Evolutionary conservation across 306 rosid genomes (phyloP), one percentile per base, ranked within the genome.

Genomic region (Medicago lupulina): DNA sequence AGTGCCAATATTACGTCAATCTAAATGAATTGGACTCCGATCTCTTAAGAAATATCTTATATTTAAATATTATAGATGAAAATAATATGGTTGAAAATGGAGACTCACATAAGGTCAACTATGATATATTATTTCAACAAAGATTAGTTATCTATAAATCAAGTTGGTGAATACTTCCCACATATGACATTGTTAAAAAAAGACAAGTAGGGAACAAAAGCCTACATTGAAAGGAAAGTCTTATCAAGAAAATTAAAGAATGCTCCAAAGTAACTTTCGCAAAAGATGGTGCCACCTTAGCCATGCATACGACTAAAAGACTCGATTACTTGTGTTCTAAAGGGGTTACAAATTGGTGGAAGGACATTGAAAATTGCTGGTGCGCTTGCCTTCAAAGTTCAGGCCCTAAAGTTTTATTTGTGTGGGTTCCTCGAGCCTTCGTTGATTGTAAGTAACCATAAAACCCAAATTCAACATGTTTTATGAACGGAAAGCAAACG

Each of bases 221-320:
- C 12, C 49, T 8, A 61, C 14, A 60, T 60, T 58, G 25, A 64
- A 39, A 31, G 19, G 18, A 73, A 76, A 70, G 85, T 58, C 1
- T 38, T 7, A 9, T 51, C 4, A 66, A 60, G 49, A 57, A 54
- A 69, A 63, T 6, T 34, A 79, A 83, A 57, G 67, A 70, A 38
- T 44, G 34, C 31, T 70, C 62, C 66, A 81, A 86, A 83, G 89
- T 81, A 77, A 74, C 85, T 86, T 86, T 80, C 2, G 25, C 19
- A 80, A 80, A 83, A 76, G 82, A 15, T 17, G 55, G 68, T 50
- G 71, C 57, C 76, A 57, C 44, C 38, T 49, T 58, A 15, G 41
- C 19, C 66, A 61, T 62, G 67, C 67, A 39, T 23, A 39, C 71
- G 67, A 79, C 54, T 50, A 59, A 28, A 43, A 70, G 36, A 23